Evolutionary conservation across 1,284 basidiomycete species (phyloP), one percentile per base, ranked within the genome.

Genomic region (Ustilago curta): DNA sequence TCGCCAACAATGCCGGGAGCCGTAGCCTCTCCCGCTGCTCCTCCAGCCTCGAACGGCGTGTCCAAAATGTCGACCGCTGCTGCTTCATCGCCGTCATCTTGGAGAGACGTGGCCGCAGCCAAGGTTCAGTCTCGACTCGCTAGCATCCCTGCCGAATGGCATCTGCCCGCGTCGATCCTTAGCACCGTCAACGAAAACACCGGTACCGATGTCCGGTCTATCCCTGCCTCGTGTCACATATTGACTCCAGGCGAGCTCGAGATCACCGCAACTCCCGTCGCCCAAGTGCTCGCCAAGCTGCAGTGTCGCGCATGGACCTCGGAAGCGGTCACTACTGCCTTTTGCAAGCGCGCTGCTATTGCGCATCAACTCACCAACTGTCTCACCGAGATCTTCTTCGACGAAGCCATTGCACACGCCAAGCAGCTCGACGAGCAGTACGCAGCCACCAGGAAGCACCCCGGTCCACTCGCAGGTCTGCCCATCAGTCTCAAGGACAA

Each of bases 351-450:
- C 14, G 75, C 75, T 16, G 67, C 71, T 3, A 71, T 77, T 37
- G 75, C 75, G n/a, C 75, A 77, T 29, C 75, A 77, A 27, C 63
- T 77, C 47, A 70, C 66, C 47, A 74, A 74, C 62, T 74, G 71
- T 50, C 71, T 74, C 50, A 69, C 71, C 37, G 71, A 74, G 56
- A 57, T 70, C 51, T 69, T 74, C 53, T 74, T 69, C 31, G 59
- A 70, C 19, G 66, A 74, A 31, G 71, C 71, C 48, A 60, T 74
- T 42, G 62, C 58, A 4, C 29, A 37, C 18, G 71, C 71, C 18
- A 60, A 65, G n/a, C 16, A 54, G 32, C 48, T 44, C 37, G 71
- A 74, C 37, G 35, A 51, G 16, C 53, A 70, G 4, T 70, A 25
- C 25, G 29, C 37, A 9, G 6, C 48, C 25, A 59, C 56, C 1